A percentile compares a stretch with the other conserved stretches of the same genome.
These are phyloP conservation scores for Cutaneotrichosporon sp. DNA, from an alignment of 1,284 basidiomycete genomes.

Conservation along the genomic window DNA sequence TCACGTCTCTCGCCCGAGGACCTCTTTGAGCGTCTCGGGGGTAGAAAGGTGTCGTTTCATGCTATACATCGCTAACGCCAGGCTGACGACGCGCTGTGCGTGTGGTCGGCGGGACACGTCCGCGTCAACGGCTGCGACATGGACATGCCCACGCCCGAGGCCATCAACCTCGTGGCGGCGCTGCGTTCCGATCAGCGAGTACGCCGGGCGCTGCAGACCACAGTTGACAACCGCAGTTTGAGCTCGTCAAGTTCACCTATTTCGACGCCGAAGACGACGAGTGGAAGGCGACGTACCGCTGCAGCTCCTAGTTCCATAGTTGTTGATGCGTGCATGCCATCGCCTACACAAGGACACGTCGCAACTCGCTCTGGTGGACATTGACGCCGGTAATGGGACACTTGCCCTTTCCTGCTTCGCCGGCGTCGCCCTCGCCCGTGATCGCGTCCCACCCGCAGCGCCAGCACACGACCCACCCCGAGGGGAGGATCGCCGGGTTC, in stretches of 20 bases:
- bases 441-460: constrained; percentile 83
- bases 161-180: constrained; percentile 26
- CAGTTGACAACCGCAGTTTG: constrained; percentile 24
- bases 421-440: constrained; percentile 53
- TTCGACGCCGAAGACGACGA: constrained; percentile 39
- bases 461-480: constrained; percentile 95
- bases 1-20: constrained; percentile 26
- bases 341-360: constrained; percentile 69
- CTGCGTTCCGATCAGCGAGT: constrained; percentile 32
- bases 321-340: neutral
- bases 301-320: neutral
- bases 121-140: constrained; percentile 34
- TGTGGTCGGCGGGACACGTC: constrained; percentile 42
- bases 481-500: constrained; percentile 85
- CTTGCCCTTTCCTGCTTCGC: constrained; percentile 48
- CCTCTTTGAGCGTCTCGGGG: constrained; percentile 31
- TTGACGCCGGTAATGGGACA: constrained; percentile 84
- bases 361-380: constrained; percentile 69
- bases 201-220: constrained; percentile 6
- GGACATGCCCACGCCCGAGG: constrained; percentile 25
- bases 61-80: constrained; percentile 8
- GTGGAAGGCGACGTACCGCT: constrained; percentile 41
- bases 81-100: constrained; percentile 28
- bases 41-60: constrained; percentile 20
- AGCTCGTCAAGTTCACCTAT: constrained; percentile 28